Base-by-base conservation (phyloP, 257 asterid genomes). In the Voacanga thouarsii region DNA sequence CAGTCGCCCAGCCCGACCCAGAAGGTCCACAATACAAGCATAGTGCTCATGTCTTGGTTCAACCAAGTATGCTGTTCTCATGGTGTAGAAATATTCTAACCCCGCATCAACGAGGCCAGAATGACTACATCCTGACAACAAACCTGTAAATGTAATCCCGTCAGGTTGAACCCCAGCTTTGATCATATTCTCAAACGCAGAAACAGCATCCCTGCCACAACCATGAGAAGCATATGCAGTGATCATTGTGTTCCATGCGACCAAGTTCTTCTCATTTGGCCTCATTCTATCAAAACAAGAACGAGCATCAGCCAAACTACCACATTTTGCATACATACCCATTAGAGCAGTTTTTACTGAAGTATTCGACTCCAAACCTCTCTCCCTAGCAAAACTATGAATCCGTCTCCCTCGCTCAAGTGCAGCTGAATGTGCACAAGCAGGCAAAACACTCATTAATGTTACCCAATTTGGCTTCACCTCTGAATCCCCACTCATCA, bases 401-500 rank as follows among this genome's bases (percentile, higher is more conserved):
- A 94, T 88, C 82, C 11, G 78, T 79, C 83, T 83, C 53, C 98
- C 97, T 1, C 86, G 87, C 28, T 90, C 89, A 7, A 94, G 85
- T 1, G 90, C 91, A 67, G 97, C 91, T 0, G 92, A 88, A 53
- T 84, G 90, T 5, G 85, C 92, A 60, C 96, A 92, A 0, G 97
- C 97, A 8, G 97, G 97, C 51, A 92, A 83, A 33, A 94, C 87
- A 57, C 98, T 94, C 89, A 90, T 90, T 44, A 94, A 59, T 0
- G 98, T 92, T 57, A 94, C 97, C 96, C 96, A 92, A 75, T 93
- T 93, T 44, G 98, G 97, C 84, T 83, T 87, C 86, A 89, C 89
- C 49, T 79, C 91, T 12, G 93, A 84, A 12, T 80, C 86, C 70
- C 65, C 60, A 19, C 79, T 50, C 66, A 66, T 79, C 93, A 93